phyloP scores from a whole-genome alignment of 352 stramenopile species.

The Globisporangium uncinulatum region DNA sequence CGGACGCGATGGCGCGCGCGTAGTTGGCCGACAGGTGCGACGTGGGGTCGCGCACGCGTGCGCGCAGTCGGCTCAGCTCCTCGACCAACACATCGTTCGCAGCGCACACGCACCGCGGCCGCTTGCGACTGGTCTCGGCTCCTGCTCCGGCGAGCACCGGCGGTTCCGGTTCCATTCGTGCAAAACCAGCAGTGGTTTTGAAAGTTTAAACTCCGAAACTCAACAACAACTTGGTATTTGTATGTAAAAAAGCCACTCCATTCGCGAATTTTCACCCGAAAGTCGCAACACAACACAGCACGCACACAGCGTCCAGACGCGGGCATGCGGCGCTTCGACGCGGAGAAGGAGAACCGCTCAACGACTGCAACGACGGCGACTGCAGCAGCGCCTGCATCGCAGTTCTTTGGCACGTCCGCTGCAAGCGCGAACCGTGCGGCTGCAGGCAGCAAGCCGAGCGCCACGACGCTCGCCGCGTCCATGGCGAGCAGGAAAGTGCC shows the following conservation, averaged over 20 bases:
- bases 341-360: conserved; percentile 61
- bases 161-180: too few relatives aligned
- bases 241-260: too few relatives aligned
- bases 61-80: conserved; percentile 54
- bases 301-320: too few relatives aligned
- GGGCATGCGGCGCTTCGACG: conserved; percentile 55
- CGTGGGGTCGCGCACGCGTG: conserved; percentile 43
- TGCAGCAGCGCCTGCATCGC: conserved; percentile 8
- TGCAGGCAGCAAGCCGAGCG: conserved; percentile 10
- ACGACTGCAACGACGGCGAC: conserved; percentile 2
- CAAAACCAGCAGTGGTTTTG: too few relatives aligned
- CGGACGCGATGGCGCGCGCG: conserved; percentile 54
- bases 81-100: conserved; percentile 70
- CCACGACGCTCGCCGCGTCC: conserved; percentile 7
- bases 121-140: conserved; percentile 37
- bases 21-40: conserved; percentile 67
- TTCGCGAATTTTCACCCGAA: too few relatives aligned
- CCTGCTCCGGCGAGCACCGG: neutral
- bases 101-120: conserved; percentile 40
- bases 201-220: too few relatives aligned
- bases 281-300: too few relatives aligned
- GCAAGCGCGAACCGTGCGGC: conserved; percentile 17
- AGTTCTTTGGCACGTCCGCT: conserved; percentile 17
- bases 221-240: too few relatives aligned
- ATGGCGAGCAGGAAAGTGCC: conserved; percentile 6